These are phyloP conservation scores for Cyclostephanos invisitatus DNA, from an alignment of 108 stramenopile genomes.

Conservation along the genomic window DNA sequence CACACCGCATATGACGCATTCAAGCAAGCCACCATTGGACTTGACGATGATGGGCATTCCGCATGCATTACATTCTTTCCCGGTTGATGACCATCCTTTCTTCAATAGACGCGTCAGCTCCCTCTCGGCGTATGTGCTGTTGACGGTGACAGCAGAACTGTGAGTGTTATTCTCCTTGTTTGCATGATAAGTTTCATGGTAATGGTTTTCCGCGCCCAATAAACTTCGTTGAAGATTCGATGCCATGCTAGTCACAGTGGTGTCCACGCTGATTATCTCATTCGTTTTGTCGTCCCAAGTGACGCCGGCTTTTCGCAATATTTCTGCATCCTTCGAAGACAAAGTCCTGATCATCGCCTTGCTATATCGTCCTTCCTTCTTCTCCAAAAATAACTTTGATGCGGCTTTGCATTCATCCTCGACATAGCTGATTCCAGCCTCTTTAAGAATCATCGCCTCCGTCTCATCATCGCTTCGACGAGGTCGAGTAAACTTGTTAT, in stretches of 20 bases:
- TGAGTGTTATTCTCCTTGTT: not conserved
- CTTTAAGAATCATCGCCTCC: constrained; percentile 27
- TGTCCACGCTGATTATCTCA: not conserved
- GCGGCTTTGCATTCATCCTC: not conserved
- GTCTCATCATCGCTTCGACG: constrained; percentile 24
- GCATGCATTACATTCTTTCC: constrained; percentile 20
- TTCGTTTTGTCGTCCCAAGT: constrained; percentile 1
- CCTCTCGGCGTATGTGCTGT: constrained; percentile 37
- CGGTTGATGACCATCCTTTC: constrained; percentile 31
- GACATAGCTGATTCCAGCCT: constrained; percentile 20
- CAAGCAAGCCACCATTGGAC: constrained; percentile 8
- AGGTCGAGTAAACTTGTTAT: constrained; percentile 26
- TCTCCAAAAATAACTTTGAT: not conserved
- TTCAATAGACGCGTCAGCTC: constrained; percentile 30
- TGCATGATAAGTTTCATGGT: not conserved
- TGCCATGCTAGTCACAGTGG: not conserved
- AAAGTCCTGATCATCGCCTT: constrained; percentile 7
- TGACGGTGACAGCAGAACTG: constrained; percentile 13
- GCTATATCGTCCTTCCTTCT: constrained; percentile 3
- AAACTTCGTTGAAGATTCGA: not conserved
- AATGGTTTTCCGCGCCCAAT: not conserved
- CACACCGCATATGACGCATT: constrained; percentile 36
- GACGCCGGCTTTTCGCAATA: constrained; percentile 30
- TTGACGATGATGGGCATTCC: constrained; percentile 30
- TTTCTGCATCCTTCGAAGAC: constrained; percentile 16